Conservation (phyloP, 208 protist genomes). For the Crithidia brevicula region DNA sequence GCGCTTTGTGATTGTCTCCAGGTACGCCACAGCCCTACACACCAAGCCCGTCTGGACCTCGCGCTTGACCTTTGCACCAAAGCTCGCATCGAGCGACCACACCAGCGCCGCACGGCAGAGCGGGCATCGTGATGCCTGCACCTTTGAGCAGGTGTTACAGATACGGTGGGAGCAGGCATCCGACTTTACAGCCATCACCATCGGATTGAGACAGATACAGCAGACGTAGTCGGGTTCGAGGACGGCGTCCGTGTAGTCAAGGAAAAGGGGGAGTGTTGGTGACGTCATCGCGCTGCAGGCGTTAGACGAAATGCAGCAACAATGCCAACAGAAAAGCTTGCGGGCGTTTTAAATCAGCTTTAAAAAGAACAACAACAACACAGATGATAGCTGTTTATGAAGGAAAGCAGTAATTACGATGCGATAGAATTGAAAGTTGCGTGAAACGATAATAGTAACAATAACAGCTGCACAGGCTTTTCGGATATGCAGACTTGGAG, state of each 20-base stretch:
- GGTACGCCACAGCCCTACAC: neutral
- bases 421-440: no score
- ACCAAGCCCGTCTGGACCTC: neutral
- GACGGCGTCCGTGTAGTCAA: slow-evolving; percentile 11
- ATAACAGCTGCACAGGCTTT: no score
- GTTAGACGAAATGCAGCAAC: neutral
- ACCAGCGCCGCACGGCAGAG: slow-evolving; percentile 7
- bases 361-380: neutral
- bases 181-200: slow-evolving; percentile 9
- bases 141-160: slow-evolving; percentile 1
- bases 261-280: neutral
- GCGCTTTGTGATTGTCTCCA: neutral
- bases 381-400: neutral
- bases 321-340: no score
- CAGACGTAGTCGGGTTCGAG: slow-evolving; percentile 12
- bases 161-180: slow-evolving; percentile 7
- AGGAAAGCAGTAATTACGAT: no score
- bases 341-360: no score
- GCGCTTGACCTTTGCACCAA: neutral
- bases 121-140: slow-evolving; percentile 1
- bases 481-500: no score
- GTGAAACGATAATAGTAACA: no score
- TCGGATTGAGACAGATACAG: slow-evolving; percentile 19
- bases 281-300: neutral
- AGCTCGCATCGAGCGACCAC: neutral